Evolutionary conservation across 768 basidiomycete genomes (phyloP), one percentile per base, ranked within the genome.

Genomic region (Boletus sp.): DNA sequence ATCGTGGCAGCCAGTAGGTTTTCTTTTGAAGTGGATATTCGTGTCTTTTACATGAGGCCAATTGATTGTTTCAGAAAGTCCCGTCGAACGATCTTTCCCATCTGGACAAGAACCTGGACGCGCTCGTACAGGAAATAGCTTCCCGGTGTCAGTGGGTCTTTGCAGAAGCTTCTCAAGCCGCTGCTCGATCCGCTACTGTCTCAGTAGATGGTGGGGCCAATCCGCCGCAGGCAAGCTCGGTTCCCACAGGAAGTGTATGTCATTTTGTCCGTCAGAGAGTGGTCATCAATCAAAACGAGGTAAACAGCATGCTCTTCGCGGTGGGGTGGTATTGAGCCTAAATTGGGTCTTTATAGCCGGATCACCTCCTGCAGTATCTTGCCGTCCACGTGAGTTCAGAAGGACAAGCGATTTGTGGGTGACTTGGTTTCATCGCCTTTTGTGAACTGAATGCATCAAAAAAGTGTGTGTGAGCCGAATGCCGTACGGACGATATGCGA

Each of bases 91-190:
- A 87, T 64, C 66, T 83, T 55, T 77, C 77, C 53, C 74, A 79
- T 71, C 64, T 87, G 57, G 83, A 87, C 71, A 80, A 81, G 68
- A 90, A 89, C 72, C 74, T 91, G 63, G 82, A 84, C 58, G 78
- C 77, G 29, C 75, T 90, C 60, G 70, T 84, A 46, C 78, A 82
- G 61, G 83, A 85, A 66, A 71, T 88, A 61, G 83, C 83, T 43
- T 69, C 63, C 60, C 74, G 77, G 57, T 88, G 87, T 72, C 80
- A 82, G 56, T 72, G 71, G 65, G 70, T 87, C 53, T 90, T 90
- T 70, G 72, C 70, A 58, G 76, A 78, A 62, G 87, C 84, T 58
- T 79, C 84, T 56, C 76, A 75, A 56, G 86, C 87, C 46, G 76
- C 81, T 47, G 79, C 81, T 63, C 83, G 86, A 62, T 83, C 85